phyloP scores from a whole-genome alignment of 78 protist species.

The Dictyostelium intermedium region DNA sequence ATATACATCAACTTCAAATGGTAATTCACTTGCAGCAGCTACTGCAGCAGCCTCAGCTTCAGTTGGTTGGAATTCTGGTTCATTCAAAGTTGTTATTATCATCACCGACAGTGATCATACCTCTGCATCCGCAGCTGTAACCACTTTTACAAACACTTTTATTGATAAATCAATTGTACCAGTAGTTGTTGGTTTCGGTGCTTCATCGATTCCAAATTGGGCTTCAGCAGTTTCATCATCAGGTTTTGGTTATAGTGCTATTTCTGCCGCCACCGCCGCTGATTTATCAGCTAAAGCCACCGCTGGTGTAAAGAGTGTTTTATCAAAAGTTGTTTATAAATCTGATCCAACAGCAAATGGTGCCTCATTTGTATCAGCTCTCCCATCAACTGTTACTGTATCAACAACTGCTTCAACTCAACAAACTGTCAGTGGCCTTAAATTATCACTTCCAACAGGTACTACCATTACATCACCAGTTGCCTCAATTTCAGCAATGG shows the following conservation, averaged over 20 bases:
- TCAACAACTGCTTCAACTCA: not conserved
- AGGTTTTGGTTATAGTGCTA: not conserved
- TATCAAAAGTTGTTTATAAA: not conserved
- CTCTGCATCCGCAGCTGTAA: not conserved
- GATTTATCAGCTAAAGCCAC: not conserved
- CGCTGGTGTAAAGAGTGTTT: not conserved
- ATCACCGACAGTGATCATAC: constrained; percentile 28
- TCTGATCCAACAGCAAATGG: not conserved
- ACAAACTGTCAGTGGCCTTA: not conserved
- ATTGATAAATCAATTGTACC: not conserved
- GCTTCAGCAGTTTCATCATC: not conserved
- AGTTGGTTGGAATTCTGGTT: not conserved
- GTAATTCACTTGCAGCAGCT: not conserved
- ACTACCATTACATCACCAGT: not conserved
- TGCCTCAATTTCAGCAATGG: not conserved
- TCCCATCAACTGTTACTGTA: not conserved
- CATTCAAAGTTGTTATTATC: not conserved
- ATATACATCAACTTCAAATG: not conserved
- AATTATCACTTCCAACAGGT: not conserved
- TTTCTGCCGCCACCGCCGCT: not conserved
- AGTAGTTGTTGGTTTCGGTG: not conserved
- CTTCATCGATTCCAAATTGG: not conserved
- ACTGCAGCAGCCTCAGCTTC: constrained; percentile 5
- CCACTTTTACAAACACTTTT: not conserved
- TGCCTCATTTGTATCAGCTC: not conserved